phyloP scores from a whole-genome alignment of 352 stramenopile species.

The Phytophthora pini region DNA sequence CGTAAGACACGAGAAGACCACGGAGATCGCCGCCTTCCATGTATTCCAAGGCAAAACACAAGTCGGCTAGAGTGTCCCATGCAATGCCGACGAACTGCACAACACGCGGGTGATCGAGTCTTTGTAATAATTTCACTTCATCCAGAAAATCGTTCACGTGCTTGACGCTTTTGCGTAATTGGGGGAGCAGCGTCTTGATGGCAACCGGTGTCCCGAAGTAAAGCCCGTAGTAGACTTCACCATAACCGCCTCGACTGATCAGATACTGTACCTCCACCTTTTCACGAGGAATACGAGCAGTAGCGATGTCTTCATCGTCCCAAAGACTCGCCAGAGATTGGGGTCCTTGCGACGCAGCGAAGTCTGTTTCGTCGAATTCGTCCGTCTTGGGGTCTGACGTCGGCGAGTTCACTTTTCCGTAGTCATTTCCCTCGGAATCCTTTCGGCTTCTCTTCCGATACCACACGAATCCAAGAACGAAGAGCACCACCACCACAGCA shows the following conservation, averaged over 20 bases:
- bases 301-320: conserved; percentile 33
- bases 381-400: conserved; percentile 1
- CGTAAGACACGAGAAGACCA: conserved; percentile 41
- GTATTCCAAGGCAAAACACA: conserved; percentile 59
- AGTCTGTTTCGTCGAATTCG: no score
- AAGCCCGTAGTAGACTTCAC: conserved; percentile 34
- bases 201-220: conserved; percentile 24
- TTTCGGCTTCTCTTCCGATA: conserved; percentile 1
- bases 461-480: neutral
- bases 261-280: conserved; percentile 29
- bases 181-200: conserved; percentile 32
- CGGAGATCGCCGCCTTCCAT: conserved; percentile 68
- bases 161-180: conserved; percentile 23
- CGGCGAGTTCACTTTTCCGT: neutral
- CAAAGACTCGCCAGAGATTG: conserved; percentile 16
- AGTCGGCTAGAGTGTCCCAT: conserved; percentile 53
- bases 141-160: conserved; percentile 32
- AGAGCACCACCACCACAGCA: neutral
- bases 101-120: conserved; percentile 55
- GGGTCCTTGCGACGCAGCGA: no score
- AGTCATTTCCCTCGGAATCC: neutral
- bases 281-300: conserved; percentile 33
- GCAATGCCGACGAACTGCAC: conserved; percentile 62
- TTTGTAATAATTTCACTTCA: conserved; percentile 61
- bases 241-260: conserved; percentile 34